Conservation (phyloP, 352 stramenopile species). For the Chrysophaeum taylorii region DNA sequence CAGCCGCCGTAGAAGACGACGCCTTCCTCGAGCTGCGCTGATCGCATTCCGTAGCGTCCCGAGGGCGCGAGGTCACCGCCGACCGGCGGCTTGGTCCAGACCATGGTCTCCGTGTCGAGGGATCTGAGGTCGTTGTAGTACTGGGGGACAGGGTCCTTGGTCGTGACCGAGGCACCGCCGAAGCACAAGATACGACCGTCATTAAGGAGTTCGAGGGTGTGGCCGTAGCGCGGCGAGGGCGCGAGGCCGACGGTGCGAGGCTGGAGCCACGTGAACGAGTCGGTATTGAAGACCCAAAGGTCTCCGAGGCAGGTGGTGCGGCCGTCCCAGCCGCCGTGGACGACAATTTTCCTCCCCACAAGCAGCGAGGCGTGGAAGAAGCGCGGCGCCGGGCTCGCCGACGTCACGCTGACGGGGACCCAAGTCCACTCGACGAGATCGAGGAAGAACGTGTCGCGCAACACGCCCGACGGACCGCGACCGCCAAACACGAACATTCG, state of each 20-base stretch:
- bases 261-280: conserved; percentile 78
- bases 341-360: conserved; percentile 58
- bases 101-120: conserved; percentile 66
- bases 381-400: conserved; percentile 54
- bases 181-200: conserved; percentile 47
- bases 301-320: conserved; percentile 67
- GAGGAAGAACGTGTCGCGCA: conserved; percentile 73
- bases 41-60: conserved; percentile 58
- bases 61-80: conserved; percentile 47
- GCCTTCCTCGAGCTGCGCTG: conserved; percentile 39
- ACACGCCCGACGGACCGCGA: conserved; percentile 49
- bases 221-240: conserved; percentile 49
- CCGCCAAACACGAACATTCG: conserved; percentile 76
- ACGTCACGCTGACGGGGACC: conserved; percentile 68
- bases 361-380: conserved; percentile 54
- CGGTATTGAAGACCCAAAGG: conserved; percentile 84
- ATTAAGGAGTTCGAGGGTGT: conserved; percentile 62
- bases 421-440: conserved; percentile 64
- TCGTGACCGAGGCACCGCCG: conserved; percentile 51
- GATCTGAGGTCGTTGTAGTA: conserved; percentile 81
- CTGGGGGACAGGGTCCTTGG: conserved; percentile 43
- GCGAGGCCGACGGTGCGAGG: conserved; percentile 64
- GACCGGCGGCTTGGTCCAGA: conserved; percentile 61
- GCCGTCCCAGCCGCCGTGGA: conserved; percentile 63
- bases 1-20: conserved; percentile 62